phyloP scores from a whole-genome alignment of 352 stramenopile genomes.

The Salisapilia sapeloensis region DNA sequence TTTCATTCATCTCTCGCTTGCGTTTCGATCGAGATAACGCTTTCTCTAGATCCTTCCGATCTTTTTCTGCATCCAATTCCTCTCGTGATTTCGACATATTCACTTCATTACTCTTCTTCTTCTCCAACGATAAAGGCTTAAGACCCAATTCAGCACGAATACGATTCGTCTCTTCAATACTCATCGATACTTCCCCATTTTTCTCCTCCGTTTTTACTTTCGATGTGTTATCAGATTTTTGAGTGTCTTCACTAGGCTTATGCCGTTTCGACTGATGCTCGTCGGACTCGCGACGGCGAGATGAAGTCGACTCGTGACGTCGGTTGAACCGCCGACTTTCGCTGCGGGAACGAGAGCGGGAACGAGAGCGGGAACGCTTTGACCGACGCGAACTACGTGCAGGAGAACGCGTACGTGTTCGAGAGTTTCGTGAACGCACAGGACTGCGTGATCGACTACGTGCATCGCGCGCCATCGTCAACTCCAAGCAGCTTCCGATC shows the following conservation, averaged over 20 bases:
- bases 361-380: no score
- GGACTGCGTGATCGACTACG: no score
- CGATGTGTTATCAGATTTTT: background rate
- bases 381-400: no score
- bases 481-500: no score
- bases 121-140: constrained; percentile 42
- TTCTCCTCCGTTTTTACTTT: constrained; percentile 24
- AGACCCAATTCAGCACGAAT: constrained; percentile 47
- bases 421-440: no score
- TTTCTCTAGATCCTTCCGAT: constrained; percentile 25
- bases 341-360: no score
- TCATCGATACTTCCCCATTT: constrained; percentile 69
- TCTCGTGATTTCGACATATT: constrained; percentile 46
- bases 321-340: no score
- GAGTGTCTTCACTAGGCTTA: background rate
- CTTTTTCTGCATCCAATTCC: constrained; percentile 28
- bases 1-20: constrained; percentile 53
- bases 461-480: no score
- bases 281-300: no score
- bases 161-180: constrained; percentile 70
- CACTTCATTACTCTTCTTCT: constrained; percentile 30
- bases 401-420: no score
- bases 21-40: constrained; percentile 44
- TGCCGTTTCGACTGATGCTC: no score
- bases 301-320: no score